These are phyloP conservation scores for Aspergillus sp. DNA, from an alignment of 2,329 filamentous ascomycete species.

Conservation along the genomic window DNA sequence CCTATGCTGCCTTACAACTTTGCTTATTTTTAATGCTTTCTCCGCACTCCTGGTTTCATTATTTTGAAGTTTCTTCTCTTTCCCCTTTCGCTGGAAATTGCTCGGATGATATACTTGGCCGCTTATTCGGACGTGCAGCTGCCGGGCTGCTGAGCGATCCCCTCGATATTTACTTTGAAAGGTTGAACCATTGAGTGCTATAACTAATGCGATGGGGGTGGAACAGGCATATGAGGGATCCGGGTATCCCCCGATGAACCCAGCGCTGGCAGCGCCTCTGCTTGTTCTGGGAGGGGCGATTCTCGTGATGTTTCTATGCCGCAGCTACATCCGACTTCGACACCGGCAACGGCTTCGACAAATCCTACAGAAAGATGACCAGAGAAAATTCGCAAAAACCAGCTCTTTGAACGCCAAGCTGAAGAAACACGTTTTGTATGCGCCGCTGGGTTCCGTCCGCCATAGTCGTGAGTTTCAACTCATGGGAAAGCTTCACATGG, in stretches of 20 bases:
- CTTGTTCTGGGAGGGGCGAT: conserved; percentile 22
- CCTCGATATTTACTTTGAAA: too few relatives aligned
- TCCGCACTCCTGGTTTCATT: too few relatives aligned
- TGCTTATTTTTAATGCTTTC: too few relatives aligned
- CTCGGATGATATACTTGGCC: neutral
- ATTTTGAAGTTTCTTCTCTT: neutral
- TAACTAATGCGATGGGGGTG: conserved; percentile 22
- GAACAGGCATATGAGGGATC: conserved; percentile 20
- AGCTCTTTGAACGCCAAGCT: conserved; percentile 15
- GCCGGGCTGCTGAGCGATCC: neutral
- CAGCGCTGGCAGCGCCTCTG: conserved; percentile 25
- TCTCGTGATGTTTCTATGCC: conserved; percentile 17
- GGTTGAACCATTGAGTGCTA: too few relatives aligned
- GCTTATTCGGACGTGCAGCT: neutral
- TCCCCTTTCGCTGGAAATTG: neutral
- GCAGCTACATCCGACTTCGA: conserved; percentile 16
- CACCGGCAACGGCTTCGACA: conserved; percentile 18
- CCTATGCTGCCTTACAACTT: too few relatives aligned
- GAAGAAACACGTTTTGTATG: conserved; percentile 43
- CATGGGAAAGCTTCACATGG: conserved; percentile 59
- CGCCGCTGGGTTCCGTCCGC: conserved; percentile 65
- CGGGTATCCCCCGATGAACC: conserved; percentile 27
- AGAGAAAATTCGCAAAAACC: conserved; percentile 13
- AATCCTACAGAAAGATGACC: conserved; percentile 14
- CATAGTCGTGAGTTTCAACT: conserved; percentile 69